A percentile compares a stretch with the other conserved stretches of the same genome.
Evolutionary conservation across 2,329 filamentous ascomycete genomes (phyloP).

Genomic region (Emmonsia crescens): DNA sequence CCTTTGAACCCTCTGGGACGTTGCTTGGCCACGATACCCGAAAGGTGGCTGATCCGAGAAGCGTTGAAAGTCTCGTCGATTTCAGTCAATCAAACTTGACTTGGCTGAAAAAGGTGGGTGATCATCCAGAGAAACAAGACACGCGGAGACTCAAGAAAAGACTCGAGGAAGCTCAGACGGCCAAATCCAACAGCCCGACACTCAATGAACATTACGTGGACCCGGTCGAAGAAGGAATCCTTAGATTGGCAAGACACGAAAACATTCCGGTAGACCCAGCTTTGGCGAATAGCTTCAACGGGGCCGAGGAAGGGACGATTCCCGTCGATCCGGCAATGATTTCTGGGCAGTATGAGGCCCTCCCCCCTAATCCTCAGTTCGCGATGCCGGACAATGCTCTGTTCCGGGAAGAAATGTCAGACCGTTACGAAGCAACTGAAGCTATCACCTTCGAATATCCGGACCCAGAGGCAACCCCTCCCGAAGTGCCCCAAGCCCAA

Average conservation of each 20-base stretch:
- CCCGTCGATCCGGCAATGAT: conserved; percentile 35
- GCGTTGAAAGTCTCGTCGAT: conserved; percentile 81
- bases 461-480: conserved; percentile 13
- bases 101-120: conserved; percentile 59
- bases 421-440: conserved; percentile 23
- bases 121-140: conserved; percentile 25
- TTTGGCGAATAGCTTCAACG: conserved; percentile 5
- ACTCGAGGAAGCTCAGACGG: conserved; percentile 43
- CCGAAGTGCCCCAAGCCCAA: background rate
- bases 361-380: conserved; percentile 11
- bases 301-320: conserved; percentile 20
- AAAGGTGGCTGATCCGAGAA: conserved; percentile 79
- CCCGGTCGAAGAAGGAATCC: conserved; percentile 25
- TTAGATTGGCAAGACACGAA: conserved; percentile 16
- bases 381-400: conserved; percentile 20
- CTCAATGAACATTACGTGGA: conserved; percentile 36
- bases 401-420: conserved; percentile 19
- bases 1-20: conserved; percentile 79
- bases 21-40: conserved; percentile 84
- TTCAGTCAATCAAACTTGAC: conserved; percentile 79
- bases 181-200: conserved; percentile 37
- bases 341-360: conserved; percentile 3
- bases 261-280: background rate
- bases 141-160: conserved; percentile 38
- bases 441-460: conserved; percentile 26